Evolutionary conservation across 1,284 basidiomycete species (phyloP), one percentile per base, ranked within the genome.

Genomic region (Quambalaria eucalypti): DNA sequence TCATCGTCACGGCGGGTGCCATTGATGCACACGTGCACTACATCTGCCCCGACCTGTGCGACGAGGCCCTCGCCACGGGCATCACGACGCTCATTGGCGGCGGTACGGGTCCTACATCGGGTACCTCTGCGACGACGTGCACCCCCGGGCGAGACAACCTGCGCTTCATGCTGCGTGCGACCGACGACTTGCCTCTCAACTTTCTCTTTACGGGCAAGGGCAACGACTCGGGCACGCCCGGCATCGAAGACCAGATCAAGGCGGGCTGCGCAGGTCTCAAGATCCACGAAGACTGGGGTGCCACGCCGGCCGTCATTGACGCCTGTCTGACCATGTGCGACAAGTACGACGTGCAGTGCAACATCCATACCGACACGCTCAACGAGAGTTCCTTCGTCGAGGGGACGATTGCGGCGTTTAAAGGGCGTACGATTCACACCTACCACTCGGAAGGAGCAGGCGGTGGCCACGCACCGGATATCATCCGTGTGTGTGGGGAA

Each of bases 381-480:
- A 71, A 71, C 57, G 70, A 71, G 58, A 51, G 87, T 64, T 91
- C 91, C 6, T 93, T 90, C 70, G 88, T 92, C 10, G 87, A 93
- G 76, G 85, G 87, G 85, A 97, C 95, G 0, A 87, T 98, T 54
- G 83, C 81, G 10, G 92, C 95, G 0, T 90, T 98, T 77, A 88
- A 86, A 29, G 84, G 83, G 2, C 83, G 92, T 23, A 93, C 91
- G 0, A 97, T 99, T 57, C 93, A 98, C 74, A 95, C 92, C 8
- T 68, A 75, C 56, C 69, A 74, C 52, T 70, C 70, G 1, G 73
- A 71, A 33, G 69, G 68, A 28, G 69, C 65, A 0, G 71, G 69
- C 16, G 93, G 93, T 25, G 93, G 95, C 2, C 93, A 97, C 74
- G 93, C 93, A 2, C 95, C 95, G 0, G 95, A 98, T 71, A 96